Percentiles rank a stretch among this genome's conserved stretches.
phyloP scores from a whole-genome alignment of 768 basidiomycete species.

The Heimioporus sp. region DNA sequence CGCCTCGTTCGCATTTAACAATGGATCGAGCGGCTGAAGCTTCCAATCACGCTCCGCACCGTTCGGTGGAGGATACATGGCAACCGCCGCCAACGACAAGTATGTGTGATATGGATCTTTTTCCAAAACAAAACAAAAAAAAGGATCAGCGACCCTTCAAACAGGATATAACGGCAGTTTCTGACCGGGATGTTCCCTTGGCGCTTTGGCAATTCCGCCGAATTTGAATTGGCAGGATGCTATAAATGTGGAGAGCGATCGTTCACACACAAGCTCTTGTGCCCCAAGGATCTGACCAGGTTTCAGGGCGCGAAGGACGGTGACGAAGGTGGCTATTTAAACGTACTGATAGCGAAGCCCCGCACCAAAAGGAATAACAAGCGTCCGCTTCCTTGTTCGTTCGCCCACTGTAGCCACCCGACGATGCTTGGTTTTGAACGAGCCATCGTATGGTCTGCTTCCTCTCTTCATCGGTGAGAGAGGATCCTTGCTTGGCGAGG shows the following conservation, averaged over 20 bases:
- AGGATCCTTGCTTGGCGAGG: slow-evolving; percentile 37
- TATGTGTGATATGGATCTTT: slow-evolving; percentile 96
- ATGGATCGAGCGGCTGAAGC: slow-evolving; percentile 60
- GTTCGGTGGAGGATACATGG: slow-evolving; percentile 55
- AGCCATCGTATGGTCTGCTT: slow-evolving; percentile 73
- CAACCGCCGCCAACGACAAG: slow-evolving; percentile 77
- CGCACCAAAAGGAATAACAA: slow-evolving; percentile 97
- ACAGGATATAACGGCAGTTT: background rate
- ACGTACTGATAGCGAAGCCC: slow-evolving; percentile 72
- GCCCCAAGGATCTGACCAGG: slow-evolving; percentile 64
- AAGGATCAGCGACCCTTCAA: slow-evolving; percentile 8
- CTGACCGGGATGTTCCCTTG: slow-evolving; percentile 76
- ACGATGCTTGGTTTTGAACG: slow-evolving; percentile 55
- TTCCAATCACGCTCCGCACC: slow-evolving; percentile 45
- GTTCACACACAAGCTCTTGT: slow-evolving; percentile 52
- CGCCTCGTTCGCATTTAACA: slow-evolving; percentile 65
- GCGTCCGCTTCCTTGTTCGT: slow-evolving; percentile 88
- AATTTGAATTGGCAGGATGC: slow-evolving; percentile 79
- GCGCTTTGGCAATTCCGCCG: slow-evolving; percentile 86
- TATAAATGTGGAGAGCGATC: slow-evolving; percentile 61
- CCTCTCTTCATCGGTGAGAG: slow-evolving; percentile 38
- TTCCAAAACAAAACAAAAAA: background rate
- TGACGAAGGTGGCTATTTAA: background rate
- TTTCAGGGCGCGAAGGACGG: background rate
- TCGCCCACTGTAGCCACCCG: slow-evolving; percentile 85